These are phyloP conservation scores for Pseudozyma sp. DNA, from an alignment of 1,284 basidiomycete species.

Conservation along the genomic window DNA sequence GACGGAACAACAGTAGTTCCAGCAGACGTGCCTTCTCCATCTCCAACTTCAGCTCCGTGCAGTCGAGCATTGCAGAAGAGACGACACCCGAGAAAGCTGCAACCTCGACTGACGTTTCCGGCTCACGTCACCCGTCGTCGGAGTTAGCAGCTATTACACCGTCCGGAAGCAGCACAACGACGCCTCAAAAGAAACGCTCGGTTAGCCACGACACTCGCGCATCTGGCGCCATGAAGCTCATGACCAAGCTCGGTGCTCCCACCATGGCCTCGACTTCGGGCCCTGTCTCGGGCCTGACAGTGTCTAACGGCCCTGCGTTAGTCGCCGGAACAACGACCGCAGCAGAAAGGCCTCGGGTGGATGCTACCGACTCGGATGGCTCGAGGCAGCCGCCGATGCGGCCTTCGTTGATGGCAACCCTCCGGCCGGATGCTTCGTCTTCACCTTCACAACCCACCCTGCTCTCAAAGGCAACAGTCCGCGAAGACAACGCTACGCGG, in stretches of 20 bases:
- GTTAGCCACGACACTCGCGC: constrained; percentile 37
- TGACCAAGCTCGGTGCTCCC: constrained; percentile 19
- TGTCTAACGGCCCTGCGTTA: not conserved
- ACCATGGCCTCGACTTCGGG: constrained; percentile 17
- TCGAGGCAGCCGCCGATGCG: constrained; percentile 11
- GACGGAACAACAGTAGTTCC: constrained; percentile 2
- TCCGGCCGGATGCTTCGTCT: constrained; percentile 16
- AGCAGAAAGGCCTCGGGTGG: not conserved
- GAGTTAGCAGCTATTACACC: not conserved
- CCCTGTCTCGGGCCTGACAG: constrained; percentile 1
- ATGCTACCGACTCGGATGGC: constrained; percentile 1
- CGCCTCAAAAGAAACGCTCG: constrained; percentile 43
- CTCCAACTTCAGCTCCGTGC: constrained; percentile 26
- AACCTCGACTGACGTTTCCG: not conserved
- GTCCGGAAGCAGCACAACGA: constrained; percentile 8
- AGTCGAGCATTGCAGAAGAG: constrained; percentile 42
- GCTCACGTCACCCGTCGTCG: not conserved
- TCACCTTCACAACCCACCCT: constrained; percentile 4
- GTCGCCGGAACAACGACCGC: not conserved
- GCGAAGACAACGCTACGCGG: not conserved
- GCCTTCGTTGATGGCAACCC: constrained; percentile 36
- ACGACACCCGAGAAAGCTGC: not conserved
- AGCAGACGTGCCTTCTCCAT: constrained; percentile 38
- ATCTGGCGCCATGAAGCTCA: constrained; percentile 19
- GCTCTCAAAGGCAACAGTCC: not conserved